These are phyloP conservation scores for Stachybotrys chartarum DNA, from an alignment of 2,329 filamentous ascomycete genomes.

Conservation along the genomic window DNA sequence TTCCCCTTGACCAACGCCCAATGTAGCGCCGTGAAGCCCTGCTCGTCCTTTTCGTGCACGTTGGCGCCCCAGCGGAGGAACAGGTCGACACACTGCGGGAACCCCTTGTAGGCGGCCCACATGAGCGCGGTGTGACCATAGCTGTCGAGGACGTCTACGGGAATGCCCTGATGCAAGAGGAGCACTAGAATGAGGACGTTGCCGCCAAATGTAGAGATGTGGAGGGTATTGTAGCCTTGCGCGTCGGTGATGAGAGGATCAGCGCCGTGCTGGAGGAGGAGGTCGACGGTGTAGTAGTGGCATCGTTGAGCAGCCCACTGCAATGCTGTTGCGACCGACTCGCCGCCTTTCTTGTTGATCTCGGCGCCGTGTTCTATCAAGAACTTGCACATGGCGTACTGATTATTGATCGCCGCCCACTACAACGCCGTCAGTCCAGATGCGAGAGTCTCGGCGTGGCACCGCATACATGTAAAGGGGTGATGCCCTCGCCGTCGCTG, in stretches of 20 bases:
- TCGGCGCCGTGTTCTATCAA: slow-evolving; percentile 78
- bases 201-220: slow-evolving; percentile 94
- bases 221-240: slow-evolving; percentile 96
- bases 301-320: slow-evolving; percentile 97
- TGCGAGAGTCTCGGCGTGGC: slow-evolving; percentile 1
- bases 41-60: slow-evolving; percentile 82
- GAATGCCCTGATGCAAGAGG: slow-evolving; percentile 89
- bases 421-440: slow-evolving; percentile 30
- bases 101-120: slow-evolving; percentile 99
- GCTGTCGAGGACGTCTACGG: slow-evolving; percentile 82
- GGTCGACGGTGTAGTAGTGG: slow-evolving; percentile 92
- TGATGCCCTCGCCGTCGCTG: slow-evolving; percentile 87
- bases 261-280: slow-evolving; percentile 84
- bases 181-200: slow-evolving; percentile 86
- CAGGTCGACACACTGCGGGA: slow-evolving; percentile 82
- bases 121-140: slow-evolving; percentile 92
- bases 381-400: slow-evolving; percentile 95
- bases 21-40: slow-evolving; percentile 89
- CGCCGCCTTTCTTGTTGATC: slow-evolving; percentile 91
- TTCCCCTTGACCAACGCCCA: slow-evolving; percentile 96
- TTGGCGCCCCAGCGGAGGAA: slow-evolving; percentile 93
- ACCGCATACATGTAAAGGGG: slow-evolving; percentile 75
- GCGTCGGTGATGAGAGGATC: slow-evolving; percentile 88
- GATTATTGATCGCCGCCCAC: slow-evolving; percentile 99
- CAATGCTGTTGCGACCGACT: slow-evolving; percentile 86